Evolutionary conservation across 257 asterid species (phyloP), one percentile per base, ranked within the genome.

Genomic region (Agastache rugosa): DNA sequence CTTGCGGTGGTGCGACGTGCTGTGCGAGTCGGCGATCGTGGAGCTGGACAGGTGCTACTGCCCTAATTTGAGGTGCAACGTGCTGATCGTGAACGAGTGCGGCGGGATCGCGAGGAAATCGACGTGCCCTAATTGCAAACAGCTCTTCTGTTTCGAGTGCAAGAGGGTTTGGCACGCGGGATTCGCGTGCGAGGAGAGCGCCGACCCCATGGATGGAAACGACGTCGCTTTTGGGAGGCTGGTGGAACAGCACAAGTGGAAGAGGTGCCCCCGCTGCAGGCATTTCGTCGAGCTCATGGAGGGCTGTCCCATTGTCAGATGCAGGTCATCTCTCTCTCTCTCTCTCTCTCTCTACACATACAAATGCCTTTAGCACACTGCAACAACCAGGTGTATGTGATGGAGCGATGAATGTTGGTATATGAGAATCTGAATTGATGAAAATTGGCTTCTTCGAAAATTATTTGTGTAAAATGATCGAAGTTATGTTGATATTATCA

Each of bases 1-100:
- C 47, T 82, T 73, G 11, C 83, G 84, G 75, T 88, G 97, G 96
- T 87, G 93, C 77, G 96, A 90, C 54, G 87, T 67, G 35, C 86
- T 87, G 4, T 88, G 93, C 41, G 89, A 88, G 42, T 54, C 73
- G 8, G 81, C 83, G 75, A 63, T 90, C 45, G 41, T 75, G 81
- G 86, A 53, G 8, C 11, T 55, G 44, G 81, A 79, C 0, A 64
- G 31, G 45, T 76, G 90, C 63, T 88, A 87, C 67, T 92, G 96
- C 41, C 97, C 96, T 12, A 63, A 86, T 31, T 17, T 72, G 29
- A 60, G 73, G 15, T 92, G 97, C 62, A 88, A 82, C 53, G 84
- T 50, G 35, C 35, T 86, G 80, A 76, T 90, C 22, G 71, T 92
- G 68, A 84, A 87, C 17, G 96, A 90, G 89, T 90, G 97, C 58